Conservation (phyloP, 2,329 filamentous ascomycete genomes). For the Colletotrichum sp. region DNA sequence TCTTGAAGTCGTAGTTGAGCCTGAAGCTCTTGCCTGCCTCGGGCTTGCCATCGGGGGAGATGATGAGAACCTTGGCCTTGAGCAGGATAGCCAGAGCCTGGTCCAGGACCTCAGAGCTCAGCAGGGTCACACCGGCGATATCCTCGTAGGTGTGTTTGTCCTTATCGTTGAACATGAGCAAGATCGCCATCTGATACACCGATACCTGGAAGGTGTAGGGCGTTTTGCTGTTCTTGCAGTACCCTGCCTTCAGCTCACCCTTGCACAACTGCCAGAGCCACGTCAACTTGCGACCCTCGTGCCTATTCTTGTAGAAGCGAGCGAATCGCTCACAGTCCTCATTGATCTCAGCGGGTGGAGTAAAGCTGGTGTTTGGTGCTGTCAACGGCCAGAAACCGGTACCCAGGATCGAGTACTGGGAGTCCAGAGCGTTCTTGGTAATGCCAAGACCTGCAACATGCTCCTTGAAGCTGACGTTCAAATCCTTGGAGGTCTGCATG, state of each 20-base stretch:
- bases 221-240: constrained; percentile 86
- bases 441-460: constrained; percentile 69
- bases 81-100: constrained; percentile 85
- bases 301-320: constrained; percentile 94
- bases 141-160: constrained; percentile 88
- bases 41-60: constrained; percentile 75
- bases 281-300: constrained; percentile 93
- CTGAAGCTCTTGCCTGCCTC: constrained; percentile 80
- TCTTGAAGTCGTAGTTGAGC: constrained; percentile 95
- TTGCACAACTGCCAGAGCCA: constrained; percentile 99
- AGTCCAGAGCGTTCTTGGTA: constrained; percentile 77
- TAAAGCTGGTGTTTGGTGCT: constrained; percentile 86
- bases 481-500: constrained; percentile 97
- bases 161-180: constrained; percentile 92
- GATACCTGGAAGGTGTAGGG: constrained; percentile 98
- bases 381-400: constrained; percentile 97
- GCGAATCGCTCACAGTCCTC: constrained; percentile 89
- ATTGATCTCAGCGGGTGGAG: constrained; percentile 82
- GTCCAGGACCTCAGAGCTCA: constrained; percentile 84
- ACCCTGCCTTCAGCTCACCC: constrained; percentile 93
- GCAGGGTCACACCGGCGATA: constrained; percentile 79
- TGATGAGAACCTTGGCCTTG: constrained; percentile 88
- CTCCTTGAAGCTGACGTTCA: constrained; percentile 88
- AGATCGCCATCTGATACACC: constrained; percentile 96
- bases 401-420: constrained; percentile 89